phyloP scores from a whole-genome alignment of 2,329 filamentous ascomycete species.

The Aspergillus fischeri region DNA sequence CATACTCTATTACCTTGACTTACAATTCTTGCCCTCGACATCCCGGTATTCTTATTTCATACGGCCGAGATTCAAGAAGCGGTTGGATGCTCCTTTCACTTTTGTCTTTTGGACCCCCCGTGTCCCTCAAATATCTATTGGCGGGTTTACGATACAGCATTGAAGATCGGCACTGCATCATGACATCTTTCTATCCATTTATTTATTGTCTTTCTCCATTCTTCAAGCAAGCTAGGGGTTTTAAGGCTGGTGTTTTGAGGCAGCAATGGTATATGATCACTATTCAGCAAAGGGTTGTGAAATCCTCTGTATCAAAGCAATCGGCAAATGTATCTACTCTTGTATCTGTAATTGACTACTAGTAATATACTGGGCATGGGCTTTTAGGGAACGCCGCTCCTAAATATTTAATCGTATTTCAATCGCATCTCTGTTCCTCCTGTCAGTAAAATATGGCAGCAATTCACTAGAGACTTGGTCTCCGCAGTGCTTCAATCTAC shows the following conservation, averaged over 20 bases:
- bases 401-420: neutral
- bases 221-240: neutral
- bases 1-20: neutral
- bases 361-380: slow-evolving; percentile 4
- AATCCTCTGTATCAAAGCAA: slow-evolving; percentile 6
- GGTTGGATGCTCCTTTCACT: neutral
- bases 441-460: neutral
- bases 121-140: neutral
- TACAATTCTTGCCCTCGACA: neutral
- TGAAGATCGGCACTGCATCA: neutral
- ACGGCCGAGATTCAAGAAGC: neutral
- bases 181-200: neutral
- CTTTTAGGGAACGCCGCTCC: neutral
- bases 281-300: slow-evolving; percentile 1
- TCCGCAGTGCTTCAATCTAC: neutral
- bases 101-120: neutral
- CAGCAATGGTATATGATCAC: neutral
- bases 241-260: neutral
- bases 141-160: neutral
- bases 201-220: neutral
- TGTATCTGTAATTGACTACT: slow-evolving; percentile 7
- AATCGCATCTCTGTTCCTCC: neutral
- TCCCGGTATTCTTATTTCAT: neutral
- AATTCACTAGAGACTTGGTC: neutral
- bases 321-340: slow-evolving; percentile 8